Evolutionary conservation across 139 green algal species (phyloP).

Genomic region (Medakamo hakoo): DNA sequence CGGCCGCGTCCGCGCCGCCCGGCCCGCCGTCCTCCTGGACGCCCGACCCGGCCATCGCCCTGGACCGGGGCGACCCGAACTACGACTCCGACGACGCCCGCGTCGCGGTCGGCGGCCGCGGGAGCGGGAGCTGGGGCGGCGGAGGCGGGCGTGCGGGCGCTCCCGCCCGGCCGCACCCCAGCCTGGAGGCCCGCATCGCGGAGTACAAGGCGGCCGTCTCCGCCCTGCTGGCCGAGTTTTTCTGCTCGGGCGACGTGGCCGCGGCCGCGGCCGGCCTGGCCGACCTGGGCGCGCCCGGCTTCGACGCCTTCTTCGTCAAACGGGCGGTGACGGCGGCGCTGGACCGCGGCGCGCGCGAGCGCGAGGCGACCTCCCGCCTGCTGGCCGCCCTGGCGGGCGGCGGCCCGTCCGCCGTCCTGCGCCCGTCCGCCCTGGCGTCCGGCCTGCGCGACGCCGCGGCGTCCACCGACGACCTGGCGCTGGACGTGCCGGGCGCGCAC

Average conservation of each 20-base stretch:
- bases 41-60: slow-evolving; percentile 2
- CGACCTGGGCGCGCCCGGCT: slow-evolving; percentile 39
- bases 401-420: slow-evolving; percentile 31
- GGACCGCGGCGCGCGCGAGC: slow-evolving; percentile 75
- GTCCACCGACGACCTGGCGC: slow-evolving; percentile 55
- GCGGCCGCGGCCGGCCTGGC: slow-evolving; percentile 31
- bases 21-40: too few species aligned
- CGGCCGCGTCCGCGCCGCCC: too few species aligned
- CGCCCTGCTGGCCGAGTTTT: slow-evolving; percentile 57
- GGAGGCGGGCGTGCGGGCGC: slow-evolving; percentile 2
- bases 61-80: slow-evolving; percentile 69
- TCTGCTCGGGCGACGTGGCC: slow-evolving; percentile 46
- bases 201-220: slow-evolving; percentile 16
- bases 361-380: slow-evolving; percentile 74
- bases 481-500: slow-evolving; percentile 74
- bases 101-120: background rate
- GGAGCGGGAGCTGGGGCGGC: background rate
- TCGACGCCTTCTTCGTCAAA: slow-evolving; percentile 87
- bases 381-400: slow-evolving; percentile 70
- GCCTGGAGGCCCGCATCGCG: slow-evolving; percentile 17
- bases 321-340: slow-evolving; percentile 44
- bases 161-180: background rate
- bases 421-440: slow-evolving; percentile 20
- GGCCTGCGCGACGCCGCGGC: slow-evolving; percentile 57
- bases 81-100: slow-evolving; percentile 61